These are phyloP conservation scores for Auricularia cornea DNA, from an alignment of 768 basidiomycete species.

Conservation along the genomic window DNA sequence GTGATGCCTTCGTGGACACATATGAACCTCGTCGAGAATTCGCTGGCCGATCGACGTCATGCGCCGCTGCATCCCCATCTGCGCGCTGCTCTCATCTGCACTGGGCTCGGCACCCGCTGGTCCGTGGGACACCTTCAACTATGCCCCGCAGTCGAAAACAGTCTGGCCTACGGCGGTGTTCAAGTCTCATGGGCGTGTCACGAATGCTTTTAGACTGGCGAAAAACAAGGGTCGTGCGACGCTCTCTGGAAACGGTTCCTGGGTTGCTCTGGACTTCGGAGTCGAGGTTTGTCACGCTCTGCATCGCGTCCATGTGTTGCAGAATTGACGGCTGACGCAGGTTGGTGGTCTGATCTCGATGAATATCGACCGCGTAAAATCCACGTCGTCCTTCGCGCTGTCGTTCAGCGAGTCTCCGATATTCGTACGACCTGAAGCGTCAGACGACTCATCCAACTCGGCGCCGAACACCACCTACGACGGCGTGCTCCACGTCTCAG, in stretches of 20 bases:
- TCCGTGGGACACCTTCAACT: conserved; percentile 47
- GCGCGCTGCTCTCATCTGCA: not conserved
- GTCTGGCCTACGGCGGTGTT: conserved; percentile 38
- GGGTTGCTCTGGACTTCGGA: conserved; percentile 49
- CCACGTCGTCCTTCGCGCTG: conserved; percentile 20
- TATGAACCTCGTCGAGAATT: no score
- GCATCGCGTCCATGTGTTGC: not conserved
- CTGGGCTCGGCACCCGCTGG: conserved; percentile 32
- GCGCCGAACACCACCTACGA: conserved; percentile 36
- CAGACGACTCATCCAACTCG: conserved; percentile 37
- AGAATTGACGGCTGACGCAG: conserved; percentile 18
- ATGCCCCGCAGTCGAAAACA: conserved; percentile 38
- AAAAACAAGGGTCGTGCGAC: conserved; percentile 31
- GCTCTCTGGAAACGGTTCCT: conserved; percentile 33
- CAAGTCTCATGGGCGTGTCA: conserved; percentile 28
- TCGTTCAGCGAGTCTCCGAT: conserved; percentile 51
- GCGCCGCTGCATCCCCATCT: no score
- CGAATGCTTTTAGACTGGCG: conserved; percentile 26
- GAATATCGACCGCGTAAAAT: conserved; percentile 29
- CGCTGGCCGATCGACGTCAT: no score
- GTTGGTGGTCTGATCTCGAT: conserved; percentile 48
- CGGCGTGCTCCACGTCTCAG: conserved; percentile 32
- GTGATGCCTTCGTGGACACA: no score
- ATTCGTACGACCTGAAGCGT: conserved; percentile 45
- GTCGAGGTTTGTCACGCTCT: conserved; percentile 31